Base-by-base conservation (phyloP, 805 yeast species). In the Ogataea saltuana region DNA sequence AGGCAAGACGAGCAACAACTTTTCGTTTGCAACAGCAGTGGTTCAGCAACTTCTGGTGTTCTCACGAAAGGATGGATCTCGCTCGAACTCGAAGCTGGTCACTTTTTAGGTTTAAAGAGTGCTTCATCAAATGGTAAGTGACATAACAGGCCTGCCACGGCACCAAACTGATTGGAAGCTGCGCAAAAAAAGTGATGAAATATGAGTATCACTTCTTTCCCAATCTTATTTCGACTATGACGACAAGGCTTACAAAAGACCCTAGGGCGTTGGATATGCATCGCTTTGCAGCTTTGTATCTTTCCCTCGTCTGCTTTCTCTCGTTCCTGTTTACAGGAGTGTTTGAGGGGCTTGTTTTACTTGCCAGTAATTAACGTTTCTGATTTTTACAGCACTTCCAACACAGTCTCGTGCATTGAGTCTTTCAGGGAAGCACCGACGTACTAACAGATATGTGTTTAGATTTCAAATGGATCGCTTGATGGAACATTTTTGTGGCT, bases 221-320 rank as follows among this genome's bases (percentile, higher is more conserved):
- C 85, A 79, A 87, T 83, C 68, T 87, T 76, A 87, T 80, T 70
- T 79, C 90, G 93, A 85, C 90, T 82, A 83, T 85, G 93, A 84
- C 88, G 90, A 85, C 81, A 80, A 75, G 89, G 88, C 76, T 74
- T 78, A 76, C 61, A 75, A 71, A 59, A 60, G 78, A 68, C 51
- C 64, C 63, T 58, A 53, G 59, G 43, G 46, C 30, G 38, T 21
- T 47, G 44, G 55, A 58, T 59, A 58, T 55, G 46, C 31, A 16
- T 13, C 40, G 37, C 58, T 52, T 30, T 61, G 58, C 59, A 43
- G 63, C 42, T 35, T 34, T 29, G 57, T 61, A 59, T 64, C 55
- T 67, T 63, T 63, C 68, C 58, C 32, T 36, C 28, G 39, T 42
- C 51, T 33, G 55, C 50, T 53, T 51, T 54, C 67, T 48, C 61